These are phyloP conservation scores for Globisporangium spinosum DNA, from an alignment of 352 stramenopile genomes.

Conservation along the genomic window DNA sequence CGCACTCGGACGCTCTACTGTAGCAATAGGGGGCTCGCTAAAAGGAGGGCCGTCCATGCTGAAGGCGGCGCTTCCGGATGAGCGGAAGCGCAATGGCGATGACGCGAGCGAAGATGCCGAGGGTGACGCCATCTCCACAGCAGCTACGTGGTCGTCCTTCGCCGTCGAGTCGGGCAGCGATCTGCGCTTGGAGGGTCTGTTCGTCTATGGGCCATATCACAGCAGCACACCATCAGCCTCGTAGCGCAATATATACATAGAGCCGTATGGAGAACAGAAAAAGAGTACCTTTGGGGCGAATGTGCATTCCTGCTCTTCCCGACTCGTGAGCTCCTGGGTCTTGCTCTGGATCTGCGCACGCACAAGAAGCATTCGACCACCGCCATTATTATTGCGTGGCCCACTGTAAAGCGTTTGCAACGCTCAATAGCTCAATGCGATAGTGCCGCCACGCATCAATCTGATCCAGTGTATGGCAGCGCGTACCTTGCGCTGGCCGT, in stretches of 20 bases:
- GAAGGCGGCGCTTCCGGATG: not conserved
- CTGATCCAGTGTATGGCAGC: too few relatives aligned
- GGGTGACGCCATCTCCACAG: not conserved
- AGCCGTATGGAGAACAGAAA: not conserved
- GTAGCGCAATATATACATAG: not conserved
- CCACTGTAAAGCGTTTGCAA: too few relatives aligned
- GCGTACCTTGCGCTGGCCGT: constrained; percentile 42
- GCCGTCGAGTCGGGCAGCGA: constrained; percentile 11
- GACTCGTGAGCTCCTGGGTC: constrained; percentile 36
- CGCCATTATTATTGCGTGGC: not conserved
- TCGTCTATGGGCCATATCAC: not conserved
- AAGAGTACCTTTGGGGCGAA: constrained; percentile 45
- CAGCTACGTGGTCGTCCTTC: constrained; percentile 10
- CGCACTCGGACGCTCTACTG: not conserved
- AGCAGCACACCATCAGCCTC: not conserved
- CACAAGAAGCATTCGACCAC: not conserved
- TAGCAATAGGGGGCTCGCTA: not conserved
- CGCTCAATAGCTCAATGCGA: too few relatives aligned
- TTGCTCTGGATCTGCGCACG: constrained; percentile 31
- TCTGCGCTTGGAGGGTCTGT: constrained; percentile 3
- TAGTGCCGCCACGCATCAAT: too few relatives aligned
- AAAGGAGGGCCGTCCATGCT: not conserved
- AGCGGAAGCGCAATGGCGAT: constrained; percentile 6
- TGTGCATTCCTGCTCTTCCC: constrained; percentile 49
- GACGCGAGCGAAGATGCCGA: not conserved